Base-by-base conservation (phyloP, 257 asterid genomes). In the Solanum sitiens region DNA sequence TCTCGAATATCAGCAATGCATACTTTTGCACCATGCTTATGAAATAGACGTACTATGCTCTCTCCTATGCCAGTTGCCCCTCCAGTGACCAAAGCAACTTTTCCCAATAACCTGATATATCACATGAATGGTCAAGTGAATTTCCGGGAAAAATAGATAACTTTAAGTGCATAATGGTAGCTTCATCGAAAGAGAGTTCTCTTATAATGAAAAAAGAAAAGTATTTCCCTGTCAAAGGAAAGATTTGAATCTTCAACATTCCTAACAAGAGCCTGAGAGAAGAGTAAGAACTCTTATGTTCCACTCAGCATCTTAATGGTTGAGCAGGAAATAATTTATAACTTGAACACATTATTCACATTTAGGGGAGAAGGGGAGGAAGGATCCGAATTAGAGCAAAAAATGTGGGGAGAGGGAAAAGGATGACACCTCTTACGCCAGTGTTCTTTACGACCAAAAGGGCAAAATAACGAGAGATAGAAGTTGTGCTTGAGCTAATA, bases 1-100 rank as follows among this genome's bases (percentile, higher is more conserved):
- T 94, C 98, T 92, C 91, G 93, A 75, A 97, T 89, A 86, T 97
- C 99, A 20, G 94, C 95, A 83, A 97, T 82, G 74, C 98, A 94
- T 42, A 96, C 97, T 90, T 92, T 96, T 67, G 98, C 98, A 16
- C 99, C 99, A 8, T 97, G 99, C 87, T 88, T 91, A 87, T 90
- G 94, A 87, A 97, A 93, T 53, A 93, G 87, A 2, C 93, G 96
- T 59, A 94, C 98, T 7, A 93, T 97, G 94, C 97, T 94, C 91
- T 94, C 99, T 25, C 99, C 99, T 32, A 96, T 96, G 77, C 99
- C 99, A 72, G 86, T 65, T 18, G 98, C 98, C 61, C 99, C 99
- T 85, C 99, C 99, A 2, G 98, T 97, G 83, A 96, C 98, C 86
- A 97, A 82, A 53, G 99, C 98, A 21, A 94, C 99, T 93, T 90